phyloP scores from a whole-genome alignment of 176 grass and related monocot genomes.

The Phoenix roebelenii region DNA sequence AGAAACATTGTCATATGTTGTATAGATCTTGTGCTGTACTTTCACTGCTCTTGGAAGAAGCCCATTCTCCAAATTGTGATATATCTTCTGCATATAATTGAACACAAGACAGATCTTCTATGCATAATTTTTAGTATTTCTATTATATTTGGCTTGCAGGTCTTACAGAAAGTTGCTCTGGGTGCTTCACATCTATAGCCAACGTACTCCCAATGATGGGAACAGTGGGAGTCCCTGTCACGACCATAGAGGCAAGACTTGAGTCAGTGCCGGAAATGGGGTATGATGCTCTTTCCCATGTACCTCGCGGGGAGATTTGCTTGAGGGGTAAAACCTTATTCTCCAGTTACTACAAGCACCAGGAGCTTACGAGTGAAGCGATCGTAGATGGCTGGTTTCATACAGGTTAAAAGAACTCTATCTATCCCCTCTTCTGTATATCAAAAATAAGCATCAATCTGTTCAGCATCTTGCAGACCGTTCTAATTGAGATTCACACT shows the following conservation, averaged over 20 bases:
- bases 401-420: constrained; percentile 35
- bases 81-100: too few relatives aligned
- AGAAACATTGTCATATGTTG: too few relatives aligned
- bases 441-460: too few relatives aligned
- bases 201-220: constrained; percentile 80
- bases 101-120: too few relatives aligned
- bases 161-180: constrained; percentile 76
- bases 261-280: constrained; percentile 85
- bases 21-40: too few relatives aligned
- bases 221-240: constrained; percentile 65
- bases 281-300: constrained; percentile 46
- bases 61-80: too few relatives aligned
- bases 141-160: constrained; percentile 25
- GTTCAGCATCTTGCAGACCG: too few relatives aligned
- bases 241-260: constrained; percentile 62
- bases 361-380: constrained; percentile 56
- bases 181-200: constrained; percentile 83
- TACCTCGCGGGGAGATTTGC: constrained; percentile 81
- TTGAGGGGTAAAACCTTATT: constrained; percentile 85
- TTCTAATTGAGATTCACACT: too few relatives aligned
- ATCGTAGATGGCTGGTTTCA: constrained; percentile 84
- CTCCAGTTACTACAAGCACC: constrained; percentile 81
- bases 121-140: too few relatives aligned
- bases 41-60: too few relatives aligned
- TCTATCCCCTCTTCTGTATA: too few relatives aligned